These are phyloP conservation scores for Rhizopus sp. DNA, from an alignment of 371 early-diverging fungal genomes.

Conservation along the genomic window DNA sequence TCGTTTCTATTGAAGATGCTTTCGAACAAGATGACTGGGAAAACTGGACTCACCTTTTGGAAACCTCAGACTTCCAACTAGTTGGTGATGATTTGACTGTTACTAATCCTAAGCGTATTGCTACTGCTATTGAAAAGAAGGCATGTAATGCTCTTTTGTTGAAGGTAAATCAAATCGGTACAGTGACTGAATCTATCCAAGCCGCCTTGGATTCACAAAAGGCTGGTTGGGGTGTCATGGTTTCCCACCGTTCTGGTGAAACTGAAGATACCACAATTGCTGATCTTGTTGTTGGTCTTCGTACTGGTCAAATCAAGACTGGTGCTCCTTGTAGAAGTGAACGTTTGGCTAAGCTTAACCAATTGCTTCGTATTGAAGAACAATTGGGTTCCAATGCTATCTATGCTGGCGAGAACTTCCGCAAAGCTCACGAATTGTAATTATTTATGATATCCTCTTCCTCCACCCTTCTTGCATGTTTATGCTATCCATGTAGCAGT, in stretches of 20 bases:
- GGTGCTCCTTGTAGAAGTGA: conserved; percentile 99
- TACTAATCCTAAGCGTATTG: conserved; percentile 96
- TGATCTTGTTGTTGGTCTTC: conserved; percentile 97
- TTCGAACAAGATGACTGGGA: conserved; percentile 99
- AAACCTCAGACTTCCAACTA: conserved; percentile 78
- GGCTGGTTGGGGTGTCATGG: conserved; percentile 99
- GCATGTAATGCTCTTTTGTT: conserved; percentile 95
- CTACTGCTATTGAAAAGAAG: conserved; percentile 91
- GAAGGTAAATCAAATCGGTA: conserved; percentile 99
- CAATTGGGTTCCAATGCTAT: conserved; percentile 78
- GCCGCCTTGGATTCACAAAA: conserved; percentile 69
- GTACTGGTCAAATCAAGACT: conserved; percentile 99
- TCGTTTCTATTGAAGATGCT: conserved; percentile 99
- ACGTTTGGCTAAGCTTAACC: conserved; percentile 98
- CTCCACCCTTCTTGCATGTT: too few species aligned
- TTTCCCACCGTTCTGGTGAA: conserved; percentile 99
- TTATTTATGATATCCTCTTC: conserved; percentile 5
- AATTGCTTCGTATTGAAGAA: conserved; percentile 94
- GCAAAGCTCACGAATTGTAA: conserved; percentile 72
- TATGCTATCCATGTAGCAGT: too few species aligned
- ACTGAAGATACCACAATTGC: conserved; percentile 99
- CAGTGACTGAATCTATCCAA: conserved; percentile 94
- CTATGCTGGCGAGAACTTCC: conserved; percentile 96
- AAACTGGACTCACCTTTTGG: conserved; percentile 84
- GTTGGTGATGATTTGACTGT: conserved; percentile 99